Evolutionary conservation across 257 asterid genomes (phyloP).

Genomic region (Parsonsia alboflavescens): DNA sequence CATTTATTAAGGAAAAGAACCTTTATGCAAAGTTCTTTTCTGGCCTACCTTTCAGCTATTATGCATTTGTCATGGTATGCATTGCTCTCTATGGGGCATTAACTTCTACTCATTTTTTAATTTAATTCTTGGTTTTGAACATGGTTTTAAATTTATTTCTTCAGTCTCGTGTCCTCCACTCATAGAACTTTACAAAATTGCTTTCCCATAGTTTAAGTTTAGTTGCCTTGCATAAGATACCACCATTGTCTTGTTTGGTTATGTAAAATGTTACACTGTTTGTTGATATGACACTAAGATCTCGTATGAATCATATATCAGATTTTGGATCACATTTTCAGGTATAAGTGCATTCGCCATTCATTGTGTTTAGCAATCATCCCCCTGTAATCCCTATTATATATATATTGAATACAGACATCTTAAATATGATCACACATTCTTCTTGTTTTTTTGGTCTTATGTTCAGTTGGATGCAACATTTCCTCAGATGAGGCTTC

Average conservation of each 20-base stretch:
- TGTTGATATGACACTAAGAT: background rate
- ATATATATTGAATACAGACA: background rate
- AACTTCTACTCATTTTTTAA: background rate
- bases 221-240: background rate
- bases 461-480: background rate
- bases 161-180: background rate
- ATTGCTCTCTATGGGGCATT: background rate
- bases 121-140: background rate
- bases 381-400: background rate
- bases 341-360: background rate
- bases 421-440: background rate
- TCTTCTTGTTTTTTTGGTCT: background rate
- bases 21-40: slow-evolving; percentile 47
- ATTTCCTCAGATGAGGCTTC: background rate
- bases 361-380: background rate
- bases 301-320: background rate
- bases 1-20: slow-evolving; percentile 52
- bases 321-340: background rate
- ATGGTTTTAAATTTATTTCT: background rate
- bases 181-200: background rate
- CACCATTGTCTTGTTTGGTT: background rate
- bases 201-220: background rate
- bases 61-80: slow-evolving; percentile 51
- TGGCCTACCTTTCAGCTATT: slow-evolving; percentile 62
- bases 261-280: background rate